Percentiles rank a stretch among this genome's conserved stretches.
Conservation (phyloP, 139 green algal species). For the Chara braunii region DNA sequence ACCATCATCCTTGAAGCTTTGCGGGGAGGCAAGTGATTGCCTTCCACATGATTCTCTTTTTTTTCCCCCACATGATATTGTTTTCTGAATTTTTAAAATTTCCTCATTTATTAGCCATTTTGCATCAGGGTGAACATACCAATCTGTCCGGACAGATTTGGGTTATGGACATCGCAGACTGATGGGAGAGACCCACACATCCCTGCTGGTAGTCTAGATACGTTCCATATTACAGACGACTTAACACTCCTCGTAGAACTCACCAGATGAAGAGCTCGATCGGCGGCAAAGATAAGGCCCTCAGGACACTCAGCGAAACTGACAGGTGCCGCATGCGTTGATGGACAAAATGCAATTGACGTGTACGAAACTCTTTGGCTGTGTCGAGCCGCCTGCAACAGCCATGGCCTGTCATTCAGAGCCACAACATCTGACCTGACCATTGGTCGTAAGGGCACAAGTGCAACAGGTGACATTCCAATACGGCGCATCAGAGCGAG, state of each 20-base stretch:
- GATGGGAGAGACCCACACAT: no score
- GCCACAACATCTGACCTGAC: slow-evolving; percentile 24
- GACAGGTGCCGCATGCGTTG: slow-evolving; percentile 28
- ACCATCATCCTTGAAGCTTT: no score
- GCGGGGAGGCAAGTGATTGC: no score
- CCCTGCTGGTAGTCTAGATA: no score
- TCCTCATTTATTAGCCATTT: no score
- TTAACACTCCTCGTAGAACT: background rate
- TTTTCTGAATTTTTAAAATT: no score
- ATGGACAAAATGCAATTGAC: slow-evolving; percentile 24
- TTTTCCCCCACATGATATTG: no score
- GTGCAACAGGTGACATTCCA: slow-evolving; percentile 27
- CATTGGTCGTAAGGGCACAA: slow-evolving; percentile 4
- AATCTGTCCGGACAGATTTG: no score
- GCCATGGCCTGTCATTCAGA: slow-evolving; percentile 35
- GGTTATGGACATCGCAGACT: no score
- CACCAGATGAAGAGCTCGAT: slow-evolving; percentile 37
- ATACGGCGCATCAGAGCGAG: slow-evolving; percentile 18
- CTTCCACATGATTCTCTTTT: no score
- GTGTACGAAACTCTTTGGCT: slow-evolving; percentile 7
- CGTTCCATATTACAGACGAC: no score
- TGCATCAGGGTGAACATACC: no score
- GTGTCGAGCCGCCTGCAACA: slow-evolving; percentile 15
- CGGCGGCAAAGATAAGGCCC: slow-evolving; percentile 26
- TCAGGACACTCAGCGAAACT: slow-evolving; percentile 23